These are phyloP conservation scores for Scolecobasidium constrictum DNA, from an alignment of 2,329 filamentous ascomycete genomes.

Conservation along the genomic window DNA sequence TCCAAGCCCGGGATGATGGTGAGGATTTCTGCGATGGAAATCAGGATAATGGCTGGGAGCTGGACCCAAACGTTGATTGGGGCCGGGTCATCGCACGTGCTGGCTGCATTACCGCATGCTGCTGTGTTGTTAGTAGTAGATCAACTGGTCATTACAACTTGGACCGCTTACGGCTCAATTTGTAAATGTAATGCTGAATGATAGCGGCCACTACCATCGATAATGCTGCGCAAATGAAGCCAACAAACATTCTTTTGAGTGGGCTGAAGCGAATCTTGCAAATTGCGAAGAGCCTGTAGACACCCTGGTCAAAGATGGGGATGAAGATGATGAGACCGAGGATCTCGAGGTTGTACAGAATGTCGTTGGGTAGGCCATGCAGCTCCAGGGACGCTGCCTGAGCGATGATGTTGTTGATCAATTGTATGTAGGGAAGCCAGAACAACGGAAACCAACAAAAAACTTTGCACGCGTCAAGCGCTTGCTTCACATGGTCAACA, in stretches of 20 bases:
- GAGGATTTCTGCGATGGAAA: slow-evolving; percentile 50
- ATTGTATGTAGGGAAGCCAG: slow-evolving; percentile 59
- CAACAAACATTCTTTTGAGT: slow-evolving; percentile 63
- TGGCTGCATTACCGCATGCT: slow-evolving; percentile 44
- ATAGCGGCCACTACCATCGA: slow-evolving; percentile 49
- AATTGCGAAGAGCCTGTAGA: slow-evolving; percentile 60
- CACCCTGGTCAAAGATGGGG: slow-evolving; percentile 52
- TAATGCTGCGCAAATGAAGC: slow-evolving; percentile 54
- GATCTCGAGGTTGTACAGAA: slow-evolving; percentile 66
- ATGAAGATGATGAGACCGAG: slow-evolving; percentile 67
- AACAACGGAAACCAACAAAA: slow-evolving; percentile 56
- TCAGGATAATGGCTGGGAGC: slow-evolving; percentile 28
- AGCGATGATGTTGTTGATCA: slow-evolving; percentile 55
- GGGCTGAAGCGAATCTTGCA: slow-evolving; percentile 57
- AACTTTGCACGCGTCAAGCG: slow-evolving; percentile 29
- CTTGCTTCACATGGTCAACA: slow-evolving; percentile 69
- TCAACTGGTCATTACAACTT: slow-evolving; percentile 5
- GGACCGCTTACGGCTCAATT: no score
- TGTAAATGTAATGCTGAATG: slow-evolving; percentile 44
- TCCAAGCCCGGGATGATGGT: slow-evolving; percentile 59
- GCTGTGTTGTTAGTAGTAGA: slow-evolving; percentile 36
- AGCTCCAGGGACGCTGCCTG: slow-evolving; percentile 58
- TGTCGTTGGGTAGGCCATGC: slow-evolving; percentile 64
- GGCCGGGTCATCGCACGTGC: slow-evolving; percentile 32
- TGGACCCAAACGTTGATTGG: slow-evolving; percentile 45